phyloP scores from a whole-genome alignment of 345 rosid species.

The Stellera chamaejasme region DNA sequence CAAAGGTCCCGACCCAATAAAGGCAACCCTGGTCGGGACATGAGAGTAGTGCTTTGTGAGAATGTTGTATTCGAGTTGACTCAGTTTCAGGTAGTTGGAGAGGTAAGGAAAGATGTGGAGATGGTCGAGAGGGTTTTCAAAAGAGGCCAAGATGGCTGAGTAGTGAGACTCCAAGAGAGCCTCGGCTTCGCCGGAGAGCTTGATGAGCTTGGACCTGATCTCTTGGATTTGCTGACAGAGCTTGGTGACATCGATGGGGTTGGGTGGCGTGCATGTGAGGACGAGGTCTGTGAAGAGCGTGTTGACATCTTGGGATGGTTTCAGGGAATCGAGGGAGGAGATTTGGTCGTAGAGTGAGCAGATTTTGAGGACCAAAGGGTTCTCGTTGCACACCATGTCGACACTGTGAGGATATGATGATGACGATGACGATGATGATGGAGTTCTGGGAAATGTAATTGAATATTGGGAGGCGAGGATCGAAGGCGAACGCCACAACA shows the following conservation, averaged over 20 bases:
- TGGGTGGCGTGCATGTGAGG: constrained; percentile 72
- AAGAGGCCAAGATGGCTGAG: constrained; percentile 52
- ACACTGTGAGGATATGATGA: constrained; percentile 20
- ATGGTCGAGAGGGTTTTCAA: constrained; percentile 62
- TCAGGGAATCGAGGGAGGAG: constrained; percentile 55
- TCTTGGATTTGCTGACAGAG: constrained; percentile 47
- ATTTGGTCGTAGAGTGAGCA: constrained; percentile 53
- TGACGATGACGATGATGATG: too few species aligned
- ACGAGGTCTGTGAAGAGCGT: constrained; percentile 73
- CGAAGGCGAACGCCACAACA: background rate
- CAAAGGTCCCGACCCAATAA: constrained; percentile 86
- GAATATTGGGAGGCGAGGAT: too few species aligned
- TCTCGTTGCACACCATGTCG: constrained; percentile 80
- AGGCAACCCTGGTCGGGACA: constrained; percentile 55
- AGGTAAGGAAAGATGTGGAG: constrained; percentile 69
- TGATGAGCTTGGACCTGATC: constrained; percentile 64
- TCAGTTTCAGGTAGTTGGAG: constrained; percentile 70
- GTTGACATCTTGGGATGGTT: constrained; percentile 83
- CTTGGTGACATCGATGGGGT: constrained; percentile 59
- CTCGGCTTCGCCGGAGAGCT: constrained; percentile 74
- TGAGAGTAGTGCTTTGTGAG: constrained; percentile 30
- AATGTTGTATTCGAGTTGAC: constrained; percentile 61
- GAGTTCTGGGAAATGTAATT: too few species aligned
- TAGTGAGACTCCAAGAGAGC: constrained; percentile 57
- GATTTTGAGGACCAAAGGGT: constrained; percentile 44